Evolutionary conservation across 2,329 filamentous ascomycete species (phyloP).

Genomic region (Fusarium sp.): DNA sequence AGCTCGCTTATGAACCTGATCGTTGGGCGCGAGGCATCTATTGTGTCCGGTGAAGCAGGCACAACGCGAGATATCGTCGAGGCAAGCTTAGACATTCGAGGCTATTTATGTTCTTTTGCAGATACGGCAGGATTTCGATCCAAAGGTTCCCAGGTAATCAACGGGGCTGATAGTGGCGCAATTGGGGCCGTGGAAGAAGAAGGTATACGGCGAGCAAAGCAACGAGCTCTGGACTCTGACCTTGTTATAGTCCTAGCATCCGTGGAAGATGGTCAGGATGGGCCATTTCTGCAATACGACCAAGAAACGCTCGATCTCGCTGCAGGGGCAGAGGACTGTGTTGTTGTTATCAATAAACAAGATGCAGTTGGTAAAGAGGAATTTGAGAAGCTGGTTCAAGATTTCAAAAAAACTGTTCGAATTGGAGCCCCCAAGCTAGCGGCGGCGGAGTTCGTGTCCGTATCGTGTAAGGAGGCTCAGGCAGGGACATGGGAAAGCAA

Average conservation of each 20-base stretch:
- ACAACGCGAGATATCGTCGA: conserved; percentile 96
- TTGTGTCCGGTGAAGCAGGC: conserved; percentile 91
- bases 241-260: conserved; percentile 84
- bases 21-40: conserved; percentile 91
- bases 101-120: conserved; percentile 92
- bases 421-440: conserved; percentile 38
- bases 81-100: conserved; percentile 86
- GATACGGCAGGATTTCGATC: conserved; percentile 91
- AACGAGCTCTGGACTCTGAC: conserved; percentile 84
- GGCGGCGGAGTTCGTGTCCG: conserved; percentile 54
- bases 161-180: conserved; percentile 26
- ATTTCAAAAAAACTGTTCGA: conserved; percentile 48
- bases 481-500: conserved; percentile 28
- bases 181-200: conserved; percentile 86
- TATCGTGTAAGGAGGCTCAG: conserved; percentile 77
- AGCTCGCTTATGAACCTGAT: conserved; percentile 92
- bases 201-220: conserved; percentile 87
- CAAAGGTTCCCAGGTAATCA: conserved; percentile 21
- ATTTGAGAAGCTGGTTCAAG: conserved; percentile 51
- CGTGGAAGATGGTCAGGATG: conserved; percentile 63
- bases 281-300: conserved; percentile 61
- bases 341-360: conserved; percentile 72
- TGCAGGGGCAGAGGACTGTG: conserved; percentile 55
- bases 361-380: conserved; percentile 56
- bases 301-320: conserved; percentile 65